A percentile compares a stretch with the other conserved stretches of the same genome.
phyloP scores from a whole-genome alignment of 805 yeast genomes.

The Candida manassasensis region DNA sequence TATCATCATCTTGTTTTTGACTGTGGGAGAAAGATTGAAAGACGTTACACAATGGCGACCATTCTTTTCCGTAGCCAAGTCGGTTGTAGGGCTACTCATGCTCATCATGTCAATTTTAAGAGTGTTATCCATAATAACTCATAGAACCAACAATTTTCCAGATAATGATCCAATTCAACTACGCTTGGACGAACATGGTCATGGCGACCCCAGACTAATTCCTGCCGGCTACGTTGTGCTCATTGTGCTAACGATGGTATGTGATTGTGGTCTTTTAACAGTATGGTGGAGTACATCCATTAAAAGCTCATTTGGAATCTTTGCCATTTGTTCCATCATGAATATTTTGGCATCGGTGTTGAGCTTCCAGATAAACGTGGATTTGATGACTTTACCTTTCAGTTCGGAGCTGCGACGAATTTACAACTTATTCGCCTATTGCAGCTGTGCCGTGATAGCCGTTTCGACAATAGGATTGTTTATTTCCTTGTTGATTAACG shows the following conservation, averaged over 20 bases:
- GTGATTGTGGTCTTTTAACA: slow-evolving; percentile 7
- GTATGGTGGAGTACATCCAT: slow-evolving; percentile 9
- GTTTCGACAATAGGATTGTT: slow-evolving; percentile 9
- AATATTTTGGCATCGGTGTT: slow-evolving; percentile 8
- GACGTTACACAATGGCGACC: neutral
- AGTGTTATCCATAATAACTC: slow-evolving; percentile 3
- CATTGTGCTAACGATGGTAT: slow-evolving; percentile 3
- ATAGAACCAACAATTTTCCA: neutral
- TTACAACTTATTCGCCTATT: slow-evolving; percentile 9
- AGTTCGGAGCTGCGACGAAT: slow-evolving; percentile 5
- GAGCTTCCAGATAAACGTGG: slow-evolving; percentile 8
- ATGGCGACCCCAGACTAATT: neutral
- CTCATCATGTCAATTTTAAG: slow-evolving; percentile 6
- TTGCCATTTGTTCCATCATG: slow-evolving; percentile 5
- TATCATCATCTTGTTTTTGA: neutral
- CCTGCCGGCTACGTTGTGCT: slow-evolving; percentile 4
- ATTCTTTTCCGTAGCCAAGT: slow-evolving; percentile 1
- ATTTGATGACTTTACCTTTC: slow-evolving; percentile 5
- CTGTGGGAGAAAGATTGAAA: neutral
- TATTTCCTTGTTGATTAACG: slow-evolving; percentile 7
- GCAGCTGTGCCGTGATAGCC: slow-evolving; percentile 9
- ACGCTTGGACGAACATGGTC: neutral
- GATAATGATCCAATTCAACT: neutral
- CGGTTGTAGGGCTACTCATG: slow-evolving; percentile 4
- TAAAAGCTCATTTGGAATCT: slow-evolving; percentile 6